phyloP scores from a whole-genome alignment of 1,139 yeast genomes.

The Taphrina sp. region DNA sequence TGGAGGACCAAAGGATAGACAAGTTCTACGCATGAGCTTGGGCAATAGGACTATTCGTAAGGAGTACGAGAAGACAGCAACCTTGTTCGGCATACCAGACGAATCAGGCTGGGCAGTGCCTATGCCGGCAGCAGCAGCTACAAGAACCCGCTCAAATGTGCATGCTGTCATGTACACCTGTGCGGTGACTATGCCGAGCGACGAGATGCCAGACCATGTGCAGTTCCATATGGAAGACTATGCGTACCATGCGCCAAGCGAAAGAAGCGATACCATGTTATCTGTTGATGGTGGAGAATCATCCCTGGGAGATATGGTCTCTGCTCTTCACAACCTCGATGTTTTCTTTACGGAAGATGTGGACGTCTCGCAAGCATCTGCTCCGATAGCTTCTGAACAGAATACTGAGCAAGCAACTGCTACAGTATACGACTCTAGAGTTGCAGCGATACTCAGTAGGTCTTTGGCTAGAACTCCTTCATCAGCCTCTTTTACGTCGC shows the following conservation, averaged over 20 bases:
- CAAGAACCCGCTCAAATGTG: conserved; percentile 84
- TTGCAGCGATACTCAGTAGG: conserved; percentile 67
- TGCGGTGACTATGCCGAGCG: conserved; percentile 44
- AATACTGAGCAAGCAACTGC: conserved; percentile 59
- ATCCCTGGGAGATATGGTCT: conserved; percentile 90
- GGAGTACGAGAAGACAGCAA: conserved; percentile 81
- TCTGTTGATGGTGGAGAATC: conserved; percentile 46
- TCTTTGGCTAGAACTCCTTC: conserved; percentile 76
- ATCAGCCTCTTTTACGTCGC: conserved; percentile 58
- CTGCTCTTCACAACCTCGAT: conserved; percentile 91
- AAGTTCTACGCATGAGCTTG: conserved; percentile 83
- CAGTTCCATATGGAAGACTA: conserved; percentile 40
- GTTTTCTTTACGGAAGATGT: conserved; percentile 79
- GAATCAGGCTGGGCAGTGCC: conserved; percentile 99
- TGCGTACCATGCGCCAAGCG: conserved; percentile 34
- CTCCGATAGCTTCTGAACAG: conserved; percentile 43
- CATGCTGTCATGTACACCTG: conserved; percentile 94
- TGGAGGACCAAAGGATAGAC: conserved; percentile 86
- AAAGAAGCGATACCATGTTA: conserved; percentile 38
- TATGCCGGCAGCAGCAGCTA: conserved; percentile 86
- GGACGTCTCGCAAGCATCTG: conserved; percentile 40
- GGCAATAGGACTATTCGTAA: conserved; percentile 76
- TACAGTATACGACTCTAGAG: conserved; percentile 69
- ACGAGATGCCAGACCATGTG: conserved; percentile 38
- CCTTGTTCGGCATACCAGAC: conserved; percentile 92